Evolutionary conservation across 2,329 filamentous ascomycete species (phyloP), one percentile per base, ranked within the genome.

Genomic region (Furcasterigmium sp.): DNA sequence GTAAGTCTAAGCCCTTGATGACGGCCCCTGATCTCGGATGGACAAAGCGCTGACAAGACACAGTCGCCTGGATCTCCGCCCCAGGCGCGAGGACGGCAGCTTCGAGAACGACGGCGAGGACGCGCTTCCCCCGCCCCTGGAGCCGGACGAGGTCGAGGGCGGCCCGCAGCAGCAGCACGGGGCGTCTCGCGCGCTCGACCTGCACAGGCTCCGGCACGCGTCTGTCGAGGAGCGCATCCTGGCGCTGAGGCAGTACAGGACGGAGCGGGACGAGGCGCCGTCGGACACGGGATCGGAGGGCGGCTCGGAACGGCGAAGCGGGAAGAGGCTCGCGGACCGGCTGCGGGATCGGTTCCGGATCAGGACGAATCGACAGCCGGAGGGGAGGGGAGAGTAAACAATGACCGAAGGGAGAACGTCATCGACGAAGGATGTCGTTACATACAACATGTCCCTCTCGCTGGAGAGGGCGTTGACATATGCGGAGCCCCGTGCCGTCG

Each of bases 201-300:
- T 80, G 37, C 70, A 76, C 48, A 64, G 75, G 36, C 61, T 84
- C 23, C 71, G 79, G 10, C 70, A 80, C 46, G 78, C 78, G n/a
- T 66, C 78, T 0, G 67, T 73, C 4, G 76, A 82, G 50, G 80
- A 84, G 58, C 76, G 78, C n/a, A 78, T 84, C 42, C 76, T 75
- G 43, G 75, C 72, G 6, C 64, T 84, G 5, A 68, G 80, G 28
- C 70, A 72, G 41, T 67, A 73, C 37, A 63, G 69, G 15, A 60
- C 66, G 30, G 68, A 67, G 51, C 68, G 66, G 47, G 64, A 60
- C 25, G 41, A 14, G 45, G 37, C 21, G 39, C 13, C 6, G 3
- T 23, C 32, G 32, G 32, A 35, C 7, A 17, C 57, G 60, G 43
- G 39, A 35, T 55, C 54, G 8, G 56, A 56, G 40, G 45, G 47